phyloP scores from a whole-genome alignment of 257 asterid species.

The Lavandula angustifolia region DNA sequence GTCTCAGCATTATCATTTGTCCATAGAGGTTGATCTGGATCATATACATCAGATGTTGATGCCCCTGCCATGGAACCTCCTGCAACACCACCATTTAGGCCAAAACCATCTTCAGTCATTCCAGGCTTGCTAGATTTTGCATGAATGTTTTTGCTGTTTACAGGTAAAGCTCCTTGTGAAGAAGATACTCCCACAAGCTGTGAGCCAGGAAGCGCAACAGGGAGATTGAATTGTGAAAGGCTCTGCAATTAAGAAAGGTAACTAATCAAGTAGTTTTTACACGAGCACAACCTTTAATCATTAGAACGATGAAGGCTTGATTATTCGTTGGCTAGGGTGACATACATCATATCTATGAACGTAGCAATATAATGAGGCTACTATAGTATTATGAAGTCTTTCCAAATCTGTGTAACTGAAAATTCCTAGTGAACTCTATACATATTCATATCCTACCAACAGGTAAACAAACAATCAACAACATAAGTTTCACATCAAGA shows the following conservation, averaged over 20 bases:
- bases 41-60: slow-evolving; percentile 80
- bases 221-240: slow-evolving; percentile 87
- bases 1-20: slow-evolving; percentile 63
- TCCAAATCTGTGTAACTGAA: not conserved
- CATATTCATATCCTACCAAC: not conserved
- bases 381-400: not conserved
- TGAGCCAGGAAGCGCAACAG: slow-evolving; percentile 65
- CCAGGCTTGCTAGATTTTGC: slow-evolving; percentile 56
- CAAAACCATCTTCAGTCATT: slow-evolving; percentile 52
- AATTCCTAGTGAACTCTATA: slow-evolving; percentile 9
- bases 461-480: not conserved
- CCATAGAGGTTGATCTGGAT: slow-evolving; percentile 99
- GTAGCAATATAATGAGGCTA: not conserved
- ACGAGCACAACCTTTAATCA: slow-evolving; percentile 6
- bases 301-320: slow-evolving; percentile 15
- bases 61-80: slow-evolving; percentile 60
- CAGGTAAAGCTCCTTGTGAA: slow-evolving; percentile 59
- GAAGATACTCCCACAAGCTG: slow-evolving; percentile 61
- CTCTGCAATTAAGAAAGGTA: slow-evolving; percentile 54
- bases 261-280: slow-evolving; percentile 29
- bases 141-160: slow-evolving; percentile 52
- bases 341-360: not conserved
- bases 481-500: not conserved
- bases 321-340: not conserved
- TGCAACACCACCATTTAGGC: slow-evolving; percentile 49